Evolutionary conservation across 805 yeast species (phyloP).

Genomic region (Dipodascus albidus): DNA sequence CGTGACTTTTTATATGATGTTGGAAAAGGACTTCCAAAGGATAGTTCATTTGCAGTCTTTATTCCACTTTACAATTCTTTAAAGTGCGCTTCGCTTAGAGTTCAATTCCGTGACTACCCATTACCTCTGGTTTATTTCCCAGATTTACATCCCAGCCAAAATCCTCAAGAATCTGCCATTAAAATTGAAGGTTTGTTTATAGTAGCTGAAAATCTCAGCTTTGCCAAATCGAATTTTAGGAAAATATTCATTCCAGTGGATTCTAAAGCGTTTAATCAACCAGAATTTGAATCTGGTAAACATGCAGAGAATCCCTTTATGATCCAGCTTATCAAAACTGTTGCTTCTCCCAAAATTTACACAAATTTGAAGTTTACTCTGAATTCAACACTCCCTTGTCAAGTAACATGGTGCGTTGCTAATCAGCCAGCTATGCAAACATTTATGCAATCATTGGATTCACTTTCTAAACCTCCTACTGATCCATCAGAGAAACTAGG

Average conservation of each 20-base stretch:
- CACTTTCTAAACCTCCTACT: conserved; percentile 81
- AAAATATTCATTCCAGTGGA: conserved; percentile 52
- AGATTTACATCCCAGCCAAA: conserved; percentile 26
- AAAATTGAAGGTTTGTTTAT: conserved; percentile 51
- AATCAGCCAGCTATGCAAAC: conserved; percentile 79
- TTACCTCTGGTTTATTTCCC: conserved; percentile 74
- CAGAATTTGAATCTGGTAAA: conserved; percentile 14
- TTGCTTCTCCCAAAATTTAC: conserved; percentile 63
- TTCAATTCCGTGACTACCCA: conserved; percentile 78
- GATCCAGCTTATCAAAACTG: conserved; percentile 58
- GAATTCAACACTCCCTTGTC: conserved; percentile 44
- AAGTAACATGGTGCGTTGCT: conserved; percentile 76
- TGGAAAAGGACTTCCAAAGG: conserved; percentile 77
- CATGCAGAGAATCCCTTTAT: conserved; percentile 35
- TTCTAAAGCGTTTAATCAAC: conserved; percentile 22
- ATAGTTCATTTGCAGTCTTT: conserved; percentile 53
- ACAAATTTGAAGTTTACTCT: conserved; percentile 48
- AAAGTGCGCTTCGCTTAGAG: conserved; percentile 46
- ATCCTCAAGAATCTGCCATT: conserved; percentile 20
- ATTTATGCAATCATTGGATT: conserved; percentile 63
- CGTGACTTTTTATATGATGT: conserved; percentile 53
- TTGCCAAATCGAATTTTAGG: conserved; percentile 42
- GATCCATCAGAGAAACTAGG: conserved; percentile 83
- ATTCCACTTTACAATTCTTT: conserved; percentile 54
- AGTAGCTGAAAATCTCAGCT: conserved; percentile 54